Conservation (phyloP, 371 early-diverging fungal genomes). For the Mortierella sp. region DNA sequence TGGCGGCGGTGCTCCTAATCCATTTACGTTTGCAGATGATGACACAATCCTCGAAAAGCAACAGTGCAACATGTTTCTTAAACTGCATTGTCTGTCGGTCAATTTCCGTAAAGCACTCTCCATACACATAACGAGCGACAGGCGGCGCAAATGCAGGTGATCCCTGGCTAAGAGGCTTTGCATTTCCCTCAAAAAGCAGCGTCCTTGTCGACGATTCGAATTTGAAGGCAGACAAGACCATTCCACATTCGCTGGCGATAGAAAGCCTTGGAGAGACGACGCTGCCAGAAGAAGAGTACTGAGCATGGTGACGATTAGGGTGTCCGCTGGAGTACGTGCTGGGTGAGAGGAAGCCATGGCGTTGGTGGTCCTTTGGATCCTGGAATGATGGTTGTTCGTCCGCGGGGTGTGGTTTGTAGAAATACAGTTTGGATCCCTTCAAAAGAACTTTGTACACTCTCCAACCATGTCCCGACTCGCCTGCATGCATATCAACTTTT, state of each 20-base stretch:
- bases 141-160: slow-evolving; percentile 56
- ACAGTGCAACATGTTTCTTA: slow-evolving; percentile 66
- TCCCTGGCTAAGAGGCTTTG: slow-evolving; percentile 41
- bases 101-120: slow-evolving; percentile 72
- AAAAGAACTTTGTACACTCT: slow-evolving; percentile 80
- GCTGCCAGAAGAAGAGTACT: slow-evolving; percentile 43
- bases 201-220: slow-evolving; percentile 63
- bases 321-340: slow-evolving; percentile 21
- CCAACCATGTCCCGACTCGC: slow-evolving; percentile 79
- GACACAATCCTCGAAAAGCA: slow-evolving; percentile 69
- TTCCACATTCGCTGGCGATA: slow-evolving; percentile 56
- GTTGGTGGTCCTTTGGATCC: slow-evolving; percentile 64
- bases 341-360: slow-evolving; percentile 34
- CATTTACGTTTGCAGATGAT: slow-evolving; percentile 72
- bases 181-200: slow-evolving; percentile 62
- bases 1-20: slow-evolving; percentile 58
- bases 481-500: slow-evolving; percentile 69
- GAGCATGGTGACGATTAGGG: slow-evolving; percentile 48
- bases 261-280: slow-evolving; percentile 28
- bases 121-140: slow-evolving; percentile 66
- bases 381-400: slow-evolving; percentile 64
- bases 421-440: slow-evolving; percentile 84
- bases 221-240: slow-evolving; percentile 63
- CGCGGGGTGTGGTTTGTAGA: slow-evolving; percentile 75
- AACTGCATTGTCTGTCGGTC: slow-evolving; percentile 64